These are phyloP conservation scores for Beta macrorhiza DNA, from an alignment of 179 eudicot species.

Conservation along the genomic window DNA sequence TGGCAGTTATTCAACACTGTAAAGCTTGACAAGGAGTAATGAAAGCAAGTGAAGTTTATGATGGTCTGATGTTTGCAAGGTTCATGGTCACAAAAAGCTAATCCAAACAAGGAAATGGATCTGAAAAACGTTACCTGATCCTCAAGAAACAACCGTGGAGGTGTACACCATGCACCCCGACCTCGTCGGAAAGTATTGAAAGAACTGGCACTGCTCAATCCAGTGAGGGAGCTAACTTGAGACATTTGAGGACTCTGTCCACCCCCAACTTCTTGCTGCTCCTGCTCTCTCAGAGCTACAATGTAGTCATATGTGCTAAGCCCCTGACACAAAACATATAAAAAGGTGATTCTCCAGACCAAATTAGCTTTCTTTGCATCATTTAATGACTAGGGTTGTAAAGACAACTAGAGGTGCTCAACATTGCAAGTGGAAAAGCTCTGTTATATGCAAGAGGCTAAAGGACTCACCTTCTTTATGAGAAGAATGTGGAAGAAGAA, in stretches of 20 bases:
- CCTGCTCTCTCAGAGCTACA: constrained; percentile 96
- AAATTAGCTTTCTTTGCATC: not conserved
- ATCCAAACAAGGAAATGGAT: not conserved
- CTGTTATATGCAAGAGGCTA: not conserved
- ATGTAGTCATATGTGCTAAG: constrained; percentile 97
- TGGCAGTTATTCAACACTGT: not conserved
- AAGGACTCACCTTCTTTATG: constrained; percentile 68
- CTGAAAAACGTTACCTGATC: constrained; percentile 61
- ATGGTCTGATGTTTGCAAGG: not conserved
- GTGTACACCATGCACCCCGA: constrained; percentile 96
- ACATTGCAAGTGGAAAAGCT: not conserved
- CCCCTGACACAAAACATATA: constrained; percentile 48
- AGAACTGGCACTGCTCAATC: constrained; percentile 94
- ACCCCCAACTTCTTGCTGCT: constrained; percentile 77
- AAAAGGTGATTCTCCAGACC: not conserved
- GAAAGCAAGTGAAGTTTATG: not conserved
- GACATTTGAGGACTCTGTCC: constrained; percentile 99
- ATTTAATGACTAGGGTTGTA: not conserved
- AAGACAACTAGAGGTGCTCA: not conserved
- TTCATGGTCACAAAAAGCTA: not conserved
- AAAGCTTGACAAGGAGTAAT: not conserved
- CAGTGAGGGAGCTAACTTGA: constrained; percentile 84
- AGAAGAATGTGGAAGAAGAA: constrained; percentile 99
- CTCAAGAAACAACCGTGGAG: constrained; percentile 89
- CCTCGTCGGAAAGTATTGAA: constrained; percentile 81